These are phyloP conservation scores for Aspergillus sparsus DNA, from an alignment of 495 filamentous ascomycete genomes.

Conservation along the genomic window DNA sequence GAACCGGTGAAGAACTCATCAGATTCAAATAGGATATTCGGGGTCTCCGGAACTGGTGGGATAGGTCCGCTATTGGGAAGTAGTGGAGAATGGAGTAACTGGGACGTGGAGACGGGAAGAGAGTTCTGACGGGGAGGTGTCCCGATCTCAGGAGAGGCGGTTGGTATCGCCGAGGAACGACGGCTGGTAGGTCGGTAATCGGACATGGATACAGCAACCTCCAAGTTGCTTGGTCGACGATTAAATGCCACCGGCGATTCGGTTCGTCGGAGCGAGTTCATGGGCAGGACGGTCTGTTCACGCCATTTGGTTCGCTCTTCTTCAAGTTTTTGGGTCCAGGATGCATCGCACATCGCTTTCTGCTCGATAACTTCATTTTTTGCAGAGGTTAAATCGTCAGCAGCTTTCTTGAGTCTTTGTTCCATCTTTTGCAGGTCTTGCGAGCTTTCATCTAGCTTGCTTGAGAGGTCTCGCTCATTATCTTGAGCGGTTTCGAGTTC, in stretches of 20 bases:
- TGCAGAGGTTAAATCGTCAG: slow-evolving; percentile 59
- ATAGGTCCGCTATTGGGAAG: slow-evolving; percentile 33
- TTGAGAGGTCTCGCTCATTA: slow-evolving; percentile 60
- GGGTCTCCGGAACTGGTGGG: slow-evolving; percentile 49
- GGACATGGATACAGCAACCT: slow-evolving; percentile 30
- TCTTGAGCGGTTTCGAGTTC: slow-evolving; percentile 74
- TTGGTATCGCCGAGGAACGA: slow-evolving; percentile 48
- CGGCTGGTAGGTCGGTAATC: slow-evolving; percentile 49
- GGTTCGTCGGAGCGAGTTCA: slow-evolving; percentile 46
- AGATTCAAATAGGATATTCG: slow-evolving; percentile 61
- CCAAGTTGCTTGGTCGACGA: slow-evolving; percentile 48
- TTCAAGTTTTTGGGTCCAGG: slow-evolving; percentile 61
- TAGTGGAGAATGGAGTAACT: slow-evolving; percentile 37
- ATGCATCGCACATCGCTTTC: slow-evolving; percentile 64
- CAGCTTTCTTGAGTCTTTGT: slow-evolving; percentile 62
- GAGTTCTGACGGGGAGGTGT: slow-evolving; percentile 47
- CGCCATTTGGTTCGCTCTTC: slow-evolving; percentile 78
- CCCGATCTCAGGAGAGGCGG: slow-evolving; percentile 41
- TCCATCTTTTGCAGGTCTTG: slow-evolving; percentile 65
- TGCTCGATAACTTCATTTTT: slow-evolving; percentile 68
- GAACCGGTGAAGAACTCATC: slow-evolving; percentile 67
- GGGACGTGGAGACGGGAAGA: slow-evolving; percentile 40
- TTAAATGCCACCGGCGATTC: slow-evolving; percentile 51
- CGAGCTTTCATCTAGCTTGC: slow-evolving; percentile 58
- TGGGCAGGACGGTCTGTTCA: slow-evolving; percentile 50